These are phyloP conservation scores for Pythium rhizo-oryzae DNA, from an alignment of 352 stramenopile species.

Conservation along the genomic window DNA sequence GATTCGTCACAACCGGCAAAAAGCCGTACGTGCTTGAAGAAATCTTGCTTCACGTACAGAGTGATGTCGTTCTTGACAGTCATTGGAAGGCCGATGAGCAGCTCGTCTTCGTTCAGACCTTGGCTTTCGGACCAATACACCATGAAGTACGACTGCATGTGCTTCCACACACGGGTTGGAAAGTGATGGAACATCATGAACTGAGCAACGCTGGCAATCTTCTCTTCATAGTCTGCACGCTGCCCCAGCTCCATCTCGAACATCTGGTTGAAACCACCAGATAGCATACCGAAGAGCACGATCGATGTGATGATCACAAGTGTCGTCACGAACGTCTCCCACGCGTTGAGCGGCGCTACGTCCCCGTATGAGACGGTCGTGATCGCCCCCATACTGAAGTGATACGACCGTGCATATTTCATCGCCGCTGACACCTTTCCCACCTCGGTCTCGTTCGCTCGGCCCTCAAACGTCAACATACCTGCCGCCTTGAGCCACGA, in stretches of 20 bases:
- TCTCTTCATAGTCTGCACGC: conserved; percentile 51
- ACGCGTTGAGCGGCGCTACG: conserved; percentile 39
- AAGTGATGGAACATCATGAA: conserved; percentile 52
- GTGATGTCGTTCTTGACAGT: conserved; percentile 40
- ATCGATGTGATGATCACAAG: conserved; percentile 47
- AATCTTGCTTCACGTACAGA: conserved; percentile 40
- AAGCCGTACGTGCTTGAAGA: conserved; percentile 41
- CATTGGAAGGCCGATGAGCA: conserved; percentile 38
- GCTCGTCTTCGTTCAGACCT: conserved; percentile 47
- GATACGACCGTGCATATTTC: conserved; percentile 37
- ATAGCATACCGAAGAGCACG: conserved; percentile 47
- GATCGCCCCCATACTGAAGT: conserved; percentile 45
- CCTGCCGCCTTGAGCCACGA: conserved; percentile 56
- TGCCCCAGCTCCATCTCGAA: conserved; percentile 52
- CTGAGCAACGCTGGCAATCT: conserved; percentile 35
- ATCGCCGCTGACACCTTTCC: conserved; percentile 24
- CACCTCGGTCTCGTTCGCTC: too few relatives aligned
- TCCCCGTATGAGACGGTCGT: conserved; percentile 50
- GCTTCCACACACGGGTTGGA: conserved; percentile 40
- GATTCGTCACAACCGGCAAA: neutral
- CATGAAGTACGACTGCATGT: conserved; percentile 56
- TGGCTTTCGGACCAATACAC: conserved; percentile 49
- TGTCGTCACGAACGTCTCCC: conserved; percentile 34
- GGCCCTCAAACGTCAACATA: conserved; percentile 36
- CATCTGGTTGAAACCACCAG: conserved; percentile 45